Base-by-base conservation (phyloP, 1,284 basidiomycete genomes). In the Ganoderma meredithae region DNA sequence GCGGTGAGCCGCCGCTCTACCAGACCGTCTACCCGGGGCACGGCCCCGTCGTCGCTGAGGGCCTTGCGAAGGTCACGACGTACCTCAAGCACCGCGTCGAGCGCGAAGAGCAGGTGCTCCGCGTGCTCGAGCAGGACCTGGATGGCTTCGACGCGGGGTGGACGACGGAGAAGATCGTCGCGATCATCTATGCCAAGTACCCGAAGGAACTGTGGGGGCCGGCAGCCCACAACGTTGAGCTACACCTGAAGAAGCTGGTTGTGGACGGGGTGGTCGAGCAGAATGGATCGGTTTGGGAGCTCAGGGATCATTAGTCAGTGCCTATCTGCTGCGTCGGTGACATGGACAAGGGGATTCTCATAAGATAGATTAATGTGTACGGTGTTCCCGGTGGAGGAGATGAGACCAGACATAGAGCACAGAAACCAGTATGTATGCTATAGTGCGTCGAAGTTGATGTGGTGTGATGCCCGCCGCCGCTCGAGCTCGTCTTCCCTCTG, bases 371-470 rank as follows among this genome's bases (percentile, higher is more conserved):
- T 59, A 61, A 60, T 52, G 64, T 64, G 64, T 67, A 66, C 60
- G 68, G 68, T 63, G 52, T 44, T 52, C 65, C 39, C 27, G 27
- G n/a, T n/a, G n/a, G 27, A 19, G 58, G 22, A 58, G 67, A 56
- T 64, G 33, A 17, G 52, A 55, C 63, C 31, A 33, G 59, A 43
- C 33, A 61, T 43, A 40, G 22, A 36, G 55, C 55, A 58, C 55
- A 31, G 33, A 67, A 69, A 63, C 63, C 68, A 69, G 66, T 49
- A 61, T 69, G 66, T 72, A 65, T 69, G 70, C 76, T 81, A 98
- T 77, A 98, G 81, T 13, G 97, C 97, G 79, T 97, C 96, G 79
- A 98, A 98, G 76, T 99, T 99, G 81, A 99, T 98, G 75, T 95
- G 93, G 81, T 98, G 96, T 60, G 96, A 93, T 36, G 91, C 90